Base-by-base conservation (phyloP, 176 grass and related monocot species). In the Oryza glumipatula region DNA sequence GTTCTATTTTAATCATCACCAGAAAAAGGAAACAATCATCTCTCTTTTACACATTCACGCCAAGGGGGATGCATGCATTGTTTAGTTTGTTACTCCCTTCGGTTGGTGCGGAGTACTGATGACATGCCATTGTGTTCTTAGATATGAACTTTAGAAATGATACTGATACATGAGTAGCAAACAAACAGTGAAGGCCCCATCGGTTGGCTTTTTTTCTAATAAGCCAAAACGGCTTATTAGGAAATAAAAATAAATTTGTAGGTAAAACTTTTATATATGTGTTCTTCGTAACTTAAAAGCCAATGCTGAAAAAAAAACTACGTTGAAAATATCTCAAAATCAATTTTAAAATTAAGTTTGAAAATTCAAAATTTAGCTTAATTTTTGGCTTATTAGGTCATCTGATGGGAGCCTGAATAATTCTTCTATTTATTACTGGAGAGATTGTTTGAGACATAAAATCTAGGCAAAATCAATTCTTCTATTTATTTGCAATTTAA, bases 1-100 rank as follows among this genome's bases (percentile, higher is more conserved):
- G 52, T 43, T 67, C 13, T 86, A 85, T 81, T 70, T 49, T 77
- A 80, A 68, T 85, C 77, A 65, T 13, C 30, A 43, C 24, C 63
- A 70, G 70, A 36, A 24, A 36, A 16, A 36, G 14, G 16, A 45
- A 16, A 19, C 52, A 7, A 3, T 65, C 16, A 19, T 17, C 51
- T 26, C 16, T 45, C 19, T 68, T 77, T 69, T 15, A 77, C 22
- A 16, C 15, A 33, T 15, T 80, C 38, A 43, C 11, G 52, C 67
- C 72, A 85, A 81, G 76, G 65, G 38, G 39, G 13, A 22, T 43
- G 21, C 23, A 69, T 28, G 21, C 49, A 69, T 28, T n/a, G 38
- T 39, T 39, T 41, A 41, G 7, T 41, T 39, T 41, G 32, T 69
- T 76, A 67, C 38, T 58, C 63, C 52, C 64, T 70, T 9, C 35